Evolutionary conservation across 192 early-diverging fungal species (phyloP).

Genomic region (Powellomyces hirtus): DNA sequence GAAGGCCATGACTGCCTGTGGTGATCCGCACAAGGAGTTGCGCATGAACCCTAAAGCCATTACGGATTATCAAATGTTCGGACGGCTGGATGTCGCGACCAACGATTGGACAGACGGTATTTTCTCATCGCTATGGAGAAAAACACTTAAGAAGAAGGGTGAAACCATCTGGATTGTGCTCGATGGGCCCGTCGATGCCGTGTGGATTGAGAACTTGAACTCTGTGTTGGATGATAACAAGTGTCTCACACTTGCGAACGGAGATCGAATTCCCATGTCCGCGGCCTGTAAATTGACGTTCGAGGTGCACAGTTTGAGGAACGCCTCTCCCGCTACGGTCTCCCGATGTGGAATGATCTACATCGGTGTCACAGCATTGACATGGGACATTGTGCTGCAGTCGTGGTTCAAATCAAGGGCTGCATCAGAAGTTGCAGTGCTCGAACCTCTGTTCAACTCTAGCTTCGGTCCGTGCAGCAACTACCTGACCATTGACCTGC

Average conservation of each 20-base stretch:
- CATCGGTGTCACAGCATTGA: constrained; percentile 61
- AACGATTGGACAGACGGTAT: constrained; percentile 72
- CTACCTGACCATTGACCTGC: constrained; percentile 48
- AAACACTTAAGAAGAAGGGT: constrained; percentile 62
- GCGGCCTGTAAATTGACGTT: constrained; percentile 61
- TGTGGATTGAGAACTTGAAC: constrained; percentile 68
- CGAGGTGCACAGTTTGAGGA: constrained; percentile 59
- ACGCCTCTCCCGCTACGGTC: constrained; percentile 62
- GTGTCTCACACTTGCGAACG: constrained; percentile 65
- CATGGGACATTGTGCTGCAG: constrained; percentile 66
- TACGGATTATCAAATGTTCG: constrained; percentile 69
- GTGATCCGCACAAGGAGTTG: constrained; percentile 64
- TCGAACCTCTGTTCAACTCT: constrained; percentile 54
- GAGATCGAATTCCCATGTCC: constrained; percentile 64
- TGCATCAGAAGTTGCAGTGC: constrained; percentile 48
- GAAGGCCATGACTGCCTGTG: constrained; percentile 62
- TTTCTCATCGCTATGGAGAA: constrained; percentile 64
- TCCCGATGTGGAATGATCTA: constrained; percentile 70
- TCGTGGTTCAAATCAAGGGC: constrained; percentile 60
- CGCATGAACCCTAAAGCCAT: constrained; percentile 70
- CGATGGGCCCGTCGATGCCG: constrained; percentile 66
- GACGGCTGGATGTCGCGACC: constrained; percentile 61
- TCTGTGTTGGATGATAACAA: constrained; percentile 67
- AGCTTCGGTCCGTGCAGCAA: constrained; percentile 44
- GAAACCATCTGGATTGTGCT: constrained; percentile 61